Base-by-base conservation (phyloP, 1,284 basidiomycete genomes). In the Stereum hirsutum region DNA sequence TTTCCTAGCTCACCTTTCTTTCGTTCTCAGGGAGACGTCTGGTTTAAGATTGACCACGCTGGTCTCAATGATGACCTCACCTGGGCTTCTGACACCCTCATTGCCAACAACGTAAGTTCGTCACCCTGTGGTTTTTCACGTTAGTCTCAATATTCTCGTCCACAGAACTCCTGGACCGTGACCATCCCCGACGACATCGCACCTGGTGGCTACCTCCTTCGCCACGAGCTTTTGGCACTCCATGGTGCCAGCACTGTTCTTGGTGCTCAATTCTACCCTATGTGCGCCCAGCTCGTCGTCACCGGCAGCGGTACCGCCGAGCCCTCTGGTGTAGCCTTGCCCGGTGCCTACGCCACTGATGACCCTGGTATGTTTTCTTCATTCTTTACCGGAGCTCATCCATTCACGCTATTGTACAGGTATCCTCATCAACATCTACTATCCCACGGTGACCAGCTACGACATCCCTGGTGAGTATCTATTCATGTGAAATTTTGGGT, bases 21-120 rank as follows among this genome's bases (percentile, higher is more conserved):
- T n/a, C n/a, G n/a, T n/a, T n/a, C n/a, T n/a, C n/a, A n/a, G n/a
- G n/a, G n/a, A n/a, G n/a, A n/a, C n/a, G 17, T 14, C 20, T 23
- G 62, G 65, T 65, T 65, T 58, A 66, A 65, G 52, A 66, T 68
- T 45, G 63, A 63, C 42, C 43, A 66, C 50, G 52, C 57, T 4
- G 64, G 64, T 26, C 50, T 68, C n/a, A 33, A 47, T 69, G 23
- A 47, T 47, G n/a, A n/a, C n/a, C n/a, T n/a, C 20, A 20, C 36
- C 12, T 65, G 63, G 63, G 63, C 48, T 17, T 51, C 52, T 45
- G 64, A 62, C 33, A 42, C 63, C 48, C 57, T 67, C 28, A 56
- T 66, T 35, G 52, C 49, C 24, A 56, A 64, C 46, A 58, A 61
- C 49, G n/a, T n/a, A n/a, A n/a, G n/a, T n/a, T n/a, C n/a, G n/a